These are phyloP conservation scores for Mortierella sp. DNA, from an alignment of 371 early-diverging fungal genomes.

Conservation along the genomic window DNA sequence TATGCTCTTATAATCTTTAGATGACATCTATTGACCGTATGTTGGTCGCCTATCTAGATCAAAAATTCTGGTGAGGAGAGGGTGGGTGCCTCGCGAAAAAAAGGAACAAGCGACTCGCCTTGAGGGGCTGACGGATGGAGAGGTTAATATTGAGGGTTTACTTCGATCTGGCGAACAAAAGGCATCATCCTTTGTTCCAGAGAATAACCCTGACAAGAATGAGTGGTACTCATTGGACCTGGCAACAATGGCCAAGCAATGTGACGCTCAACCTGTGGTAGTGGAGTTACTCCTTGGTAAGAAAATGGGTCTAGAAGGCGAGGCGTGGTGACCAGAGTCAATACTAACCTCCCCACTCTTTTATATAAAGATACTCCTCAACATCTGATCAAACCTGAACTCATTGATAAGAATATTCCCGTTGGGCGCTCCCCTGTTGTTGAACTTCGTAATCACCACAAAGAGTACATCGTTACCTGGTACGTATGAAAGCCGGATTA, in stretches of 20 bases:
- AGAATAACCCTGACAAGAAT: slow-evolving; percentile 71
- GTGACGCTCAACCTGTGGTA: slow-evolving; percentile 76
- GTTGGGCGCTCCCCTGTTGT: slow-evolving; percentile 78
- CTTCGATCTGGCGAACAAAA: slow-evolving; percentile 72
- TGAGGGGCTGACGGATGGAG: slow-evolving; percentile 65
- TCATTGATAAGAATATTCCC: slow-evolving; percentile 76
- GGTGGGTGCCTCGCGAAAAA: slow-evolving; percentile 87
- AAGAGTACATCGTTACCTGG: slow-evolving; percentile 93
- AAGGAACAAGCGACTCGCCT: slow-evolving; percentile 68
- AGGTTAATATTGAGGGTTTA: slow-evolving; percentile 73
- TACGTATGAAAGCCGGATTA: slow-evolving; percentile 42
- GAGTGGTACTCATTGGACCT: slow-evolving; percentile 91
- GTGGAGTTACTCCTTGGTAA: slow-evolving; percentile 79
- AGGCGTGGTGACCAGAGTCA: slow-evolving; percentile 31
- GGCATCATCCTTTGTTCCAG: slow-evolving; percentile 72
- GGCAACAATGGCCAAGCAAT: slow-evolving; percentile 77
- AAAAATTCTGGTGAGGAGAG: slow-evolving; percentile 85
- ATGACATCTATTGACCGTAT: not conserved
- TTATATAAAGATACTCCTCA: slow-evolving; percentile 48
- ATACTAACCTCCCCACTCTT: slow-evolving; percentile 33
- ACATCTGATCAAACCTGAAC: slow-evolving; percentile 45
- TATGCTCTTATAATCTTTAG: not conserved
- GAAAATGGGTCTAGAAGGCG: not conserved
- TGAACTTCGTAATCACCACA: slow-evolving; percentile 87
- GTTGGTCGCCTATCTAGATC: slow-evolving; percentile 33